phyloP scores from a whole-genome alignment of 306 rosid species.

The Vigna hirtella region DNA sequence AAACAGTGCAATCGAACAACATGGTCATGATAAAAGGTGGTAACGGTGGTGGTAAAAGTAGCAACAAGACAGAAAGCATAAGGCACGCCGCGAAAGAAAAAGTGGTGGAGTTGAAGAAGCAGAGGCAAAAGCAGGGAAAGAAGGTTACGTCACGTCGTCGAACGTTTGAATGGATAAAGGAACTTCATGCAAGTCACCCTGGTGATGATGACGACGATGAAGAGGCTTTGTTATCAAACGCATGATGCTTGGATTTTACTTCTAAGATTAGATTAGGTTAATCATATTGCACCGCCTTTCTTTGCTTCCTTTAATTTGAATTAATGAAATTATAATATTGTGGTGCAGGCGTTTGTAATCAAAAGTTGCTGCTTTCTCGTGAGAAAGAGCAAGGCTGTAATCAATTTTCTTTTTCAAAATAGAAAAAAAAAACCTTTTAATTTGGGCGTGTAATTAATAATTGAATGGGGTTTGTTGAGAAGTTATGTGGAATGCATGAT shows the following conservation, averaged over 20 bases:
- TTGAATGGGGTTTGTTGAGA: constrained; percentile 31
- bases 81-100: constrained; percentile 62
- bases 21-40: constrained; percentile 46
- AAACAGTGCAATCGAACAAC: constrained; percentile 52
- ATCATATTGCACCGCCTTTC: constrained; percentile 34
- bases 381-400: constrained; percentile 40
- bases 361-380: constrained; percentile 46
- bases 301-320: constrained; percentile 57
- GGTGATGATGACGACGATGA: constrained; percentile 31
- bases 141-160: constrained; percentile 75
- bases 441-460: constrained; percentile 32
- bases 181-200: constrained; percentile 63
- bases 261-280: constrained; percentile 19
- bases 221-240: constrained; percentile 46
- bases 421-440: neutral
- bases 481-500: constrained; percentile 40
- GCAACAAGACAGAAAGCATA: constrained; percentile 45
- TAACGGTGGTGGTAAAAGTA: constrained; percentile 27
- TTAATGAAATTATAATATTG: constrained; percentile 40
- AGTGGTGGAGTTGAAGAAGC: constrained; percentile 56
- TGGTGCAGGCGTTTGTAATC: constrained; percentile 48
- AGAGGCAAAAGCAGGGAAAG: constrained; percentile 59
- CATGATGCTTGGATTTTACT: constrained; percentile 36
- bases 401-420: neutral
- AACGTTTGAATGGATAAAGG: constrained; percentile 79